Evolutionary conservation across 495 filamentous ascomycete species (phyloP), one percentile per base, ranked within the genome.

Genomic region (Massariosphaeria phaeospora): DNA sequence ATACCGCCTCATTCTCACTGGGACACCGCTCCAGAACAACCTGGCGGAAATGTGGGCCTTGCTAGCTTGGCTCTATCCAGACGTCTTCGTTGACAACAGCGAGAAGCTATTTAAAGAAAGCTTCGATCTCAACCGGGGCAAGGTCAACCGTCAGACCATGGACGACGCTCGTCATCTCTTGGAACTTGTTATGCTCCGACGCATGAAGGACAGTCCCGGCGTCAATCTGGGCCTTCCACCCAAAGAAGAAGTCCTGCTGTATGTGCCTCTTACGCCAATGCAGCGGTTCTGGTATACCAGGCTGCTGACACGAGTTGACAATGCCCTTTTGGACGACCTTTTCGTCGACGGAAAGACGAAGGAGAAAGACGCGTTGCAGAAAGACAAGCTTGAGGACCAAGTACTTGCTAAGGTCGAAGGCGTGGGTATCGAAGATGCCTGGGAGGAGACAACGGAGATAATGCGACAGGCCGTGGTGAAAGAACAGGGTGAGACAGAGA

Each of bases 21-120:
- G 71, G 0, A 86, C 83, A 8, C 83, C 83, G 0, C 67, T 86
- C 5, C 83, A 86, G 46, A 86, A 85, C 51, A 79, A 86, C 49
- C 66, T 85, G 0, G 65, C 67, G 0, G 82, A 85, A 57, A 64
- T 84, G 29, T 85, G 82, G 82, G 76, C 80, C 0, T 62, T 85
- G 8, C 67, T 86, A 0, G 76, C 80, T 46, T 86, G 79, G 79
- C 66, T 86, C 0, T 82, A 78, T 44, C 81, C 80, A 0, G 79
- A 84, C 12, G 76, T 85, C 0, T 86, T 86, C 60, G 66, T 69
- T 2, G 63, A 67, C 1, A 71, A 75, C 12, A 84, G 80, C 0
- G 66, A 67, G 1, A 61, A 70, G 1, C 57, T 74, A 0, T 86
- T 86, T 62, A 75, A 75, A 34, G 64, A 73, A 5, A 78, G 82